Percentiles rank a stretch among this genome's conserved stretches.
Evolutionary conservation across 257 asterid species (phyloP).

Genomic region (Ocimum tenuiflorum): DNA sequence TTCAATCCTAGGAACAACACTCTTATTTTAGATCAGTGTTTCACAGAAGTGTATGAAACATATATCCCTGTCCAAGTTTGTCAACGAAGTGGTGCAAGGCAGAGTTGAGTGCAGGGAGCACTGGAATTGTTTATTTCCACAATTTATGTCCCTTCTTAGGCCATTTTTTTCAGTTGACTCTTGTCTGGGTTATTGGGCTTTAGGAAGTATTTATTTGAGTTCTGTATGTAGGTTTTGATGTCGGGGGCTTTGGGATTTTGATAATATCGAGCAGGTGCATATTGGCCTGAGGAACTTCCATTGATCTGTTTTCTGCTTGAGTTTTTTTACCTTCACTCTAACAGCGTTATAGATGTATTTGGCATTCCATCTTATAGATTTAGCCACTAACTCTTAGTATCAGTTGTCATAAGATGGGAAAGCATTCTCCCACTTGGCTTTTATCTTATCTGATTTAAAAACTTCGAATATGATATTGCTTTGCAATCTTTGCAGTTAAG

Average conservation of each 20-base stretch:
- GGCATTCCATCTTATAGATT: background rate
- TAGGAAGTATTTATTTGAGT: background rate
- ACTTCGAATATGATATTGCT: background rate
- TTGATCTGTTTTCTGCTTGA: background rate
- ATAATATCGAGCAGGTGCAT: too few species aligned
- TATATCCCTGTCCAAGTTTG: background rate
- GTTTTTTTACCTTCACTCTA: background rate
- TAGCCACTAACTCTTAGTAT: background rate
- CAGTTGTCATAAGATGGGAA: background rate
- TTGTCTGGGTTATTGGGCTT: background rate
- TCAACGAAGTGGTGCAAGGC: background rate
- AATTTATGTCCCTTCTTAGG: too few species aligned
- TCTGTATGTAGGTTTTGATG: background rate
- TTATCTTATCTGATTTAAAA: background rate
- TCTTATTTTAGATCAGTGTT: background rate
- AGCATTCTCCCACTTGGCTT: background rate
- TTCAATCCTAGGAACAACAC: background rate
- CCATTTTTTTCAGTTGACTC: too few species aligned
- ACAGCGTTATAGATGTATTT: background rate
- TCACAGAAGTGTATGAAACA: background rate
- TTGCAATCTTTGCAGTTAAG: background rate
- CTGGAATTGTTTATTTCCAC: background rate
- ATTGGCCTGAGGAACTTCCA: background rate
- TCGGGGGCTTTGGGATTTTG: background rate
- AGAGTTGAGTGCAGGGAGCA: background rate